A percentile compares a stretch with the other conserved stretches of the same genome.
Evolutionary conservation across 2,329 filamentous ascomycete species (phyloP).

Genomic region (Aspergillus niger): DNA sequence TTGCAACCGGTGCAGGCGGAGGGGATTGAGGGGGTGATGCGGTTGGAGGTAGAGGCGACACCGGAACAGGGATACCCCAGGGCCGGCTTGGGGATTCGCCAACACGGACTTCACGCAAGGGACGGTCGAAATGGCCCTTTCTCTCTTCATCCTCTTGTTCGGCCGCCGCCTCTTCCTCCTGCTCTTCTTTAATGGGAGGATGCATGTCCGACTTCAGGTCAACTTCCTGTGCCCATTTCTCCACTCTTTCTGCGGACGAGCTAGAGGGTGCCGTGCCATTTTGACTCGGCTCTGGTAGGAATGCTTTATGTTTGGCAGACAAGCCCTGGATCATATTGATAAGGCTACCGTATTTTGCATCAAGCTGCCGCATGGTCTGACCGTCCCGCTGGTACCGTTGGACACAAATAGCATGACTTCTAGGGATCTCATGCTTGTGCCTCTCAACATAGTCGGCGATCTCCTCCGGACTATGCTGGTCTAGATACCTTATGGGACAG

Average conservation of each 20-base stretch:
- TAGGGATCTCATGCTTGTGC: slow-evolving; percentile 91
- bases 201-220: slow-evolving; percentile 55
- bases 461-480: slow-evolving; percentile 90
- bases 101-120: slow-evolving; percentile 84
- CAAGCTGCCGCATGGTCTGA: slow-evolving; percentile 80
- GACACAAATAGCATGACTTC: slow-evolving; percentile 91
- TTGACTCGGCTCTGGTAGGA: slow-evolving; percentile 63
- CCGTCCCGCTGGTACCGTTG: slow-evolving; percentile 86
- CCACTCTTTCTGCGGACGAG: slow-evolving; percentile 69
- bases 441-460: slow-evolving; percentile 91
- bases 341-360: slow-evolving; percentile 90
- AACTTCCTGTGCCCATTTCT: slow-evolving; percentile 82
- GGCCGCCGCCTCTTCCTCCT: slow-evolving; percentile 39
- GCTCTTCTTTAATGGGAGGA: slow-evolving; percentile 42
- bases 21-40: slow-evolving; percentile 31
- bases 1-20: slow-evolving; percentile 21
- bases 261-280: slow-evolving; percentile 35
- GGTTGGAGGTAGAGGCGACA: slow-evolving; percentile 40
- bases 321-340: slow-evolving; percentile 94
- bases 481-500: slow-evolving; percentile 89
- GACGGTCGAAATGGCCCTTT: slow-evolving; percentile 76
- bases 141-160: slow-evolving; percentile 59
- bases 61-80: slow-evolving; percentile 85
- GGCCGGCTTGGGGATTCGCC: slow-evolving; percentile 91
- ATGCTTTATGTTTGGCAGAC: slow-evolving; percentile 82